Conservation (phyloP, 2,329 filamentous ascomycete species). For the Aspergillus sp. region DNA sequence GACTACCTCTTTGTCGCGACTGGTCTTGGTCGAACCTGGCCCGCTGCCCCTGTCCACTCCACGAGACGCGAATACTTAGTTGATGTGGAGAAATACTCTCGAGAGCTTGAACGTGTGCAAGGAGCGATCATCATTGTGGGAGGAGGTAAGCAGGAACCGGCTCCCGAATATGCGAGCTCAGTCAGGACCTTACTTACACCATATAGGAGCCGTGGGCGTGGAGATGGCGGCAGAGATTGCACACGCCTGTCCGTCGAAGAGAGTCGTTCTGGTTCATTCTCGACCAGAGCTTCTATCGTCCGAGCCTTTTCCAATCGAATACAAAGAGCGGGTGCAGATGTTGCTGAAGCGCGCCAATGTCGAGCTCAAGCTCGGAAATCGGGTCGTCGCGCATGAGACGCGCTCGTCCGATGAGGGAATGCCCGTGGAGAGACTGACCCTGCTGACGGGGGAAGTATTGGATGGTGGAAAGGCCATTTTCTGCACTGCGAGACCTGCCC, state of each 20-base stretch:
- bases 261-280: neutral
- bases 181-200: neutral
- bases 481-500: neutral
- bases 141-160: neutral
- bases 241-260: neutral
- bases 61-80: neutral
- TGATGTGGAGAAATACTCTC: neutral
- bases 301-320: neutral
- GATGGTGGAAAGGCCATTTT: neutral
- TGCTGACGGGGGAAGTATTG: neutral
- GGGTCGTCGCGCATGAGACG: neutral
- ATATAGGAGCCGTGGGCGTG: neutral
- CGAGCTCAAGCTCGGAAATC: neutral
- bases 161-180: neutral
- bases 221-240: neutral
- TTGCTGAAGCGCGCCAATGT: neutral
- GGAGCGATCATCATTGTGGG: neutral
- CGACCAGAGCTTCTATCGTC: neutral
- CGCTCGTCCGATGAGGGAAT: neutral
- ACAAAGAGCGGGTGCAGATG: neutral
- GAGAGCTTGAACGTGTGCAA: neutral
- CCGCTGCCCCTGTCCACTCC: neutral
- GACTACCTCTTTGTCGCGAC: neutral
- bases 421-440: neutral
- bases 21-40: neutral